Evolutionary conservation across 2,329 filamentous ascomycete species (phyloP).

Genomic region (Metarhizium rileyi): DNA sequence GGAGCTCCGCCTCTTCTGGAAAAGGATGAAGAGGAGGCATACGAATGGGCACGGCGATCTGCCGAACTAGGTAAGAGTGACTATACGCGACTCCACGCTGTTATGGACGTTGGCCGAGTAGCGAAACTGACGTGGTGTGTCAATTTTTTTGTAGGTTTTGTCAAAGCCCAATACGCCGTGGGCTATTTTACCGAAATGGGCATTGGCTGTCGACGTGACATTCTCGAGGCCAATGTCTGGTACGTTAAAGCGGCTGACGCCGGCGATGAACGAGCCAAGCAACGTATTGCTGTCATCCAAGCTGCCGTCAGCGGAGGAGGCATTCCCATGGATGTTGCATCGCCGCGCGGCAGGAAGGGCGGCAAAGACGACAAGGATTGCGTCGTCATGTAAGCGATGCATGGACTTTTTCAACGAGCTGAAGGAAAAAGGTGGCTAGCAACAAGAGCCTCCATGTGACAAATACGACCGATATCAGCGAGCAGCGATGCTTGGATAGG

Average conservation of each 20-base stretch:
- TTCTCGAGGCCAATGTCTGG: constrained; percentile 96
- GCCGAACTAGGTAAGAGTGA: constrained; percentile 65
- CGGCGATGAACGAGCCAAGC: constrained; percentile 81
- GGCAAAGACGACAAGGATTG: constrained; percentile 46
- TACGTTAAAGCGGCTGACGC: constrained; percentile 92
- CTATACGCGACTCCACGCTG: not conserved
- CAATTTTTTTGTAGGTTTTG: constrained; percentile 47
- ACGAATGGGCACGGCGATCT: constrained; percentile 86
- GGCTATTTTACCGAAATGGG: constrained; percentile 99
- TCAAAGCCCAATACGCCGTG: constrained; percentile 82
- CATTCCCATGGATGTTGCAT: constrained; percentile 45
- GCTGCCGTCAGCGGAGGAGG: constrained; percentile 59
- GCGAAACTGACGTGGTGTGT: not conserved
- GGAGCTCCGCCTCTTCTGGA: constrained; percentile 86
- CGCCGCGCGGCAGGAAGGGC: constrained; percentile 43
- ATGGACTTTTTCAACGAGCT: not conserved
- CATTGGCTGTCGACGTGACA: constrained; percentile 86
- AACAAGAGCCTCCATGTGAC: not conserved
- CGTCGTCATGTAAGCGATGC: constrained; percentile 40
- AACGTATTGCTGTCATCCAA: constrained; percentile 76
- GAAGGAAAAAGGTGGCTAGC: not conserved
- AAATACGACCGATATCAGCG: constrained; percentile 1
- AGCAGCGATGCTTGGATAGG: constrained; percentile 3
- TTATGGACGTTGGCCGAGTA: too few relatives aligned
- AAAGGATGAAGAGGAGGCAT: constrained; percentile 92